phyloP scores from a whole-genome alignment of 2,329 filamentous ascomycete species.

The Hortaea werneckii region DNA sequence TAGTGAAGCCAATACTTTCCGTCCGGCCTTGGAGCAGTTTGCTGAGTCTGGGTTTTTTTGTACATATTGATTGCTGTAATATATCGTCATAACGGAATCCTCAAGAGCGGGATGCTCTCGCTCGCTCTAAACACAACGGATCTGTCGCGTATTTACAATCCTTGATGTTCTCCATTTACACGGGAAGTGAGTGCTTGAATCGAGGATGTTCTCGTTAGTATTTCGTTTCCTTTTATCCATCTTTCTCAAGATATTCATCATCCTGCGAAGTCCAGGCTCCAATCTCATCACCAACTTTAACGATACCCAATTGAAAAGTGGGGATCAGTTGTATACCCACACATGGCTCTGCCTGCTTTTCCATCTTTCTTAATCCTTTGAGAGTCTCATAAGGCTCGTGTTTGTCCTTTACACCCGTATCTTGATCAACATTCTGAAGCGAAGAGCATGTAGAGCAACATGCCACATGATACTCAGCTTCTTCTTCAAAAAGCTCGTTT shows the following conservation, averaged over 20 bases:
- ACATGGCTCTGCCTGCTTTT: slow-evolving; percentile 22
- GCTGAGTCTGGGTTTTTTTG: background rate
- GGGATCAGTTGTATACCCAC: slow-evolving; percentile 26
- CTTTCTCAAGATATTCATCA: slow-evolving; percentile 19
- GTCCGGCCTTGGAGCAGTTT: background rate
- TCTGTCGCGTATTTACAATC: background rate
- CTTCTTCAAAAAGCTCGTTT: slow-evolving; percentile 12
- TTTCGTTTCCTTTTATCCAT: slow-evolving; percentile 12
- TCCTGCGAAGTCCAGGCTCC: slow-evolving; percentile 22
- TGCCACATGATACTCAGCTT: slow-evolving; percentile 42
- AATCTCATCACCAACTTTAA: slow-evolving; percentile 23
- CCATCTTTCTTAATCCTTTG: slow-evolving; percentile 19
- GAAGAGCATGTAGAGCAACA: slow-evolving; percentile 62
- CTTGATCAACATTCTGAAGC: slow-evolving; percentile 59
- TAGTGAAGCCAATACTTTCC: too few species aligned
- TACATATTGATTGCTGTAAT: background rate
- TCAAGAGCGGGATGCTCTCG: too few species aligned
- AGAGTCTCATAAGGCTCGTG: slow-evolving; percentile 24
- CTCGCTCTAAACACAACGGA: too few species aligned
- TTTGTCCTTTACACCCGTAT: slow-evolving; percentile 38
- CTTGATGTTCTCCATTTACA: background rate
- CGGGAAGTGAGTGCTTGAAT: background rate
- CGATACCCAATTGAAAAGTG: slow-evolving; percentile 16
- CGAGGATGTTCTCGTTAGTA: too few species aligned
- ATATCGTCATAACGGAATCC: background rate